These are phyloP conservation scores for Cladosporium sp. DNA, from an alignment of 2,329 filamentous ascomycete genomes.

Conservation along the genomic window DNA sequence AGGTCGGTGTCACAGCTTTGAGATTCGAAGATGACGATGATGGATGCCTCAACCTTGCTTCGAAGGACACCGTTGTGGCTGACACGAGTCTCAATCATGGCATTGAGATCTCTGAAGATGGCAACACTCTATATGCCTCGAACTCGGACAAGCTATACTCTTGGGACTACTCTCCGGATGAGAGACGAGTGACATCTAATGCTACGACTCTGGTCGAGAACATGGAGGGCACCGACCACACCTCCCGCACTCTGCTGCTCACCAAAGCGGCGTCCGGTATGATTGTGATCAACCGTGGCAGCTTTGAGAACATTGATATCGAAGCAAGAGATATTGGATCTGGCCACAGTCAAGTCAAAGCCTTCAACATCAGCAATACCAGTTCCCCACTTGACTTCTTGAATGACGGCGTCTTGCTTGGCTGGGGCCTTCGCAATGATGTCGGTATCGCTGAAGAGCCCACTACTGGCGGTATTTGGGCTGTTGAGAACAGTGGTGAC, in stretches of 20 bases:
- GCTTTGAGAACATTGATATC: constrained; percentile 63
- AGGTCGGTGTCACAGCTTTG: constrained; percentile 30
- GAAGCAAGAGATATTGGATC: constrained; percentile 53
- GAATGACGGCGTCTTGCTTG: constrained; percentile 53
- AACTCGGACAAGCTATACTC: constrained; percentile 58
- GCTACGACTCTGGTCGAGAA: constrained; percentile 59
- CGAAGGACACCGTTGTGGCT: constrained; percentile 32
- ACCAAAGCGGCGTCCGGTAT: constrained; percentile 57
- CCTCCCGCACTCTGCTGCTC: constrained; percentile 67
- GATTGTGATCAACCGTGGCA: constrained; percentile 68
- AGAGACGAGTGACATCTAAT: constrained; percentile 48
- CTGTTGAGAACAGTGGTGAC: constrained; percentile 72
- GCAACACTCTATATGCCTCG: constrained; percentile 57
- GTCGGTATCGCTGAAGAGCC: constrained; percentile 70
- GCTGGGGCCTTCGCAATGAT: constrained; percentile 73
- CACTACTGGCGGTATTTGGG: constrained; percentile 51
- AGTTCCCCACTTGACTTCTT: constrained; percentile 50
- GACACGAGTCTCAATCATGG: constrained; percentile 53
- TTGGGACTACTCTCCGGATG: constrained; percentile 61
- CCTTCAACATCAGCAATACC: constrained; percentile 52
- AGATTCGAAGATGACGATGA: constrained; percentile 29
- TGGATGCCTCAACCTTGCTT: constrained; percentile 30
- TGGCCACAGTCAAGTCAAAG: constrained; percentile 69
- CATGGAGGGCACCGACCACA: constrained; percentile 65
- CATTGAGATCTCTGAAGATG: constrained; percentile 50